Conservation (phyloP, 176 grass and related monocot species). For the Carex myosuroides region DNA sequence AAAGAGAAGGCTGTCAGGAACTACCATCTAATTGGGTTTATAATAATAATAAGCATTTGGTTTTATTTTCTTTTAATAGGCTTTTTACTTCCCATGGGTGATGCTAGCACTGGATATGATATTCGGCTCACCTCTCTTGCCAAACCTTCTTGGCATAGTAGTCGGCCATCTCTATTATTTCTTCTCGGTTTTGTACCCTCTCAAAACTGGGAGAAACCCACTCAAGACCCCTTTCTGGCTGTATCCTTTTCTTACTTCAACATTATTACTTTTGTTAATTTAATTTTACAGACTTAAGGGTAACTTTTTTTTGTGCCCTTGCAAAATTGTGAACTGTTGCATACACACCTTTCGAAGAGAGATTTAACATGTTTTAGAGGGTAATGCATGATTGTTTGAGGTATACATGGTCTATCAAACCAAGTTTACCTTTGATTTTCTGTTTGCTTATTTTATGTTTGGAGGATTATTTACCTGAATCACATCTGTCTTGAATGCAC, state of each 20-base stretch:
- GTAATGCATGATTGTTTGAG: not conserved
- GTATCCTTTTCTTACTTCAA: slow-evolving; percentile 60
- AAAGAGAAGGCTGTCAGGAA: not conserved
- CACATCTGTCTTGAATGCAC: not conserved
- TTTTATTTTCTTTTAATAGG: slow-evolving; percentile 34
- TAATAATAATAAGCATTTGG: not conserved
- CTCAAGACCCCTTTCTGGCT: slow-evolving; percentile 89
- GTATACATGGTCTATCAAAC: not conserved
- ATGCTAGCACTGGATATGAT: slow-evolving; percentile 84
- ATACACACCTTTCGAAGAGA: not conserved
- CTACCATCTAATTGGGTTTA: not conserved
- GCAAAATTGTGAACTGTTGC: not conserved
- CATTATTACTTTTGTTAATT: not conserved
- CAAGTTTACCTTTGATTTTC: not conserved
- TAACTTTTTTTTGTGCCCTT: not conserved
- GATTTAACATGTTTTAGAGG: not conserved
- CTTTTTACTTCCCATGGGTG: slow-evolving; percentile 96
- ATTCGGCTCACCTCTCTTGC: slow-evolving; percentile 61
- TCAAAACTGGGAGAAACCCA: slow-evolving; percentile 66
- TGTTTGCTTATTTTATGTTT: not conserved
- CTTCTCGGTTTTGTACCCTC: slow-evolving; percentile 72
- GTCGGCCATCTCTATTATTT: slow-evolving; percentile 94
- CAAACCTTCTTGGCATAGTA: slow-evolving; percentile 67
- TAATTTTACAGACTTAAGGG: not conserved
- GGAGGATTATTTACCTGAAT: not conserved